Evolutionary conservation across 257 asterid genomes (phyloP), one percentile per base, ranked within the genome.

Genomic region (Solanum acaule): DNA sequence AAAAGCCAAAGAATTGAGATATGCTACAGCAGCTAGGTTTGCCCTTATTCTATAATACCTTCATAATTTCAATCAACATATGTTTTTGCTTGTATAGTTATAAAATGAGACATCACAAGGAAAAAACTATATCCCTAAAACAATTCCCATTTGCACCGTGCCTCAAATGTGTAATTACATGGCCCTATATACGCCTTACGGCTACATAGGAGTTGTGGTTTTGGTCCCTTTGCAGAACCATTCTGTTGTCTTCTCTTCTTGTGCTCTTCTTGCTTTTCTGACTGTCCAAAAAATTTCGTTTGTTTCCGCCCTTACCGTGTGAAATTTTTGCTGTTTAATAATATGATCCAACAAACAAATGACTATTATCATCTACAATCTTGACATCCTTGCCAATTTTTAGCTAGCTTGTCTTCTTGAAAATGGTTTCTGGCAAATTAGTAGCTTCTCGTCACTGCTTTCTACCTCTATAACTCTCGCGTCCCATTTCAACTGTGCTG

Each of bases 371-470:
- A 87, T 90, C 94, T 91, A 90, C 90, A 88, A 71, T 77, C 87
- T 85, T 87, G 84, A 40, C 88, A 56, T 86, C 52, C 35, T 89
- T 61, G 85, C 59, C n/a, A 18, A 63, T 84, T 76, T 89, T 92
- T 90, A 95, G 92, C 91, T 93, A 22, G 96, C 91, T 89, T 93
- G 98, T 93, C 93, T 90, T 91, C 93, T 98, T 90, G 88, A 73
- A 89, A 94, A 94, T 20, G 99, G 98, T 84, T 98, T 98, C 95
- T 98, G 99, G 94, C 99, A 98, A 93, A 98, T 94, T 59, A 98
- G 94, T 91, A 98, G 96, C 84, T 91, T 92, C 93, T 98, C 99
- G 10, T 96, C 94, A 42, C 98, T 94, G 87, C 95, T 94, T 70
- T 98, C 98, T 5, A 95, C 93, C 93, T 96, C 99, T 11, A 98